Evolutionary conservation across 768 basidiomycete genomes (phyloP), one percentile per base, ranked within the genome.

Genomic region (Kwoniella mangroviensis): DNA sequence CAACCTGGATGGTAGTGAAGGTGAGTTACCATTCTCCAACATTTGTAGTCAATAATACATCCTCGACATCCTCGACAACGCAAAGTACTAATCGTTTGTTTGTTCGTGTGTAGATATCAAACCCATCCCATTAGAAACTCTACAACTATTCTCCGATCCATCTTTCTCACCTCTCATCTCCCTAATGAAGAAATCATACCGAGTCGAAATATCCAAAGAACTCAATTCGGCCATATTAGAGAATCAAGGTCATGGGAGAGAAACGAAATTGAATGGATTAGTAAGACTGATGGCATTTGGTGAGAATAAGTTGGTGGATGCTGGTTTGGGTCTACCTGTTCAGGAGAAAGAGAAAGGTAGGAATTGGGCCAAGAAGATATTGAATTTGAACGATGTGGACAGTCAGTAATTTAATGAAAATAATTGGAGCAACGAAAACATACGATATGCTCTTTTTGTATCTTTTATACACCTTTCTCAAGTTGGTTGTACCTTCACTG

Each of bases 141-240:
- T 73, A 1, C 65, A 68, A 13, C 61, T 76, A 10, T 68, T 80
- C 41, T 63, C 73, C 28, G 79, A 80, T 53, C 73, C 79, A 17
- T 77, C 75, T 15, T 92, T 93, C 24, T 75, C 87, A 26, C 86
- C 86, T 53, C 93, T 97, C 74, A 86, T 89, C 21, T 90, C 93
- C 65, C 85, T 98, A 64, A 84, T 98, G 79, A 90, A 91, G 34
- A 91, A 92, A 40, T 90, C 89, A 22, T 94, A 98, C 82, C 87
- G 96, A 60, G 88, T 93, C 88, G 92, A 91, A 84, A 96, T 95
- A n/a, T 95, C 95, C 0, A 90, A 91, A 22, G 93, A 96, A 84
- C 90, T 98, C 81, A 99, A 99, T 79, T 91, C 92, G 0, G 95
- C 96, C 41, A 96, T 99, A 65, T 85, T 99, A 79, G 92, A 94